Conservation (phyloP, 208 protist species). For the Acanthamoeba triangularis region DNA sequence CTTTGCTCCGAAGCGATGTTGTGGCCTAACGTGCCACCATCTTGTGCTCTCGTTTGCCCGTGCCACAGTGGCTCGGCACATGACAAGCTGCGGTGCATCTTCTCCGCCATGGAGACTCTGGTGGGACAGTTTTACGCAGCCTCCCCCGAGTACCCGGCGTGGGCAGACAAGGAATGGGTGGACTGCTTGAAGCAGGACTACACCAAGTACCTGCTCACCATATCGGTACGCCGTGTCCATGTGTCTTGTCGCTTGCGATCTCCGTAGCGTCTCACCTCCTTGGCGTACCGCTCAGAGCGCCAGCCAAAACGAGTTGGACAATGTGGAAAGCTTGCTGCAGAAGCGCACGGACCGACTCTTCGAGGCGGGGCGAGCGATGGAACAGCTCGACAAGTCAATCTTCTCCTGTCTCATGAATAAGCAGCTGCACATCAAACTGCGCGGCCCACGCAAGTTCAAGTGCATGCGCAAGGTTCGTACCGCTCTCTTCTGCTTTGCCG, state of each 20-base stretch:
- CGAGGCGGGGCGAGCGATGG: conserved; percentile 27
- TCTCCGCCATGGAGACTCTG: neutral
- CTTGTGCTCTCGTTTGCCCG: too few species aligned
- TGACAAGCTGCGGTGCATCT: neutral
- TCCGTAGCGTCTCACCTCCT: neutral
- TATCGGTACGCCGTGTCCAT: neutral
- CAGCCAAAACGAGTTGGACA: neutral
- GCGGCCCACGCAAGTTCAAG: conserved; percentile 11
- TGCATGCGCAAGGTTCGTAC: neutral
- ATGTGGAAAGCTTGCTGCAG: conserved; percentile 2
- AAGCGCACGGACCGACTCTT: conserved; percentile 23
- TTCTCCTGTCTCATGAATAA: conserved; percentile 52
- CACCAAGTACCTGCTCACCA: conserved; percentile 23
- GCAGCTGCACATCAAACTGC: neutral
- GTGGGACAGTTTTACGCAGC: neutral
- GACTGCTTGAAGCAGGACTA: neutral
- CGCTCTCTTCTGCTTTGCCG: neutral
- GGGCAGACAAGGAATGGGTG: conserved; percentile 21
- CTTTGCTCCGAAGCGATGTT: neutral
- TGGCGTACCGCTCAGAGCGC: neutral
- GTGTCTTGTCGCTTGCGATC: neutral
- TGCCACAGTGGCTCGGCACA: neutral
- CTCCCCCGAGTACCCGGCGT: neutral
- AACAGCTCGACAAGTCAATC: conserved; percentile 41
- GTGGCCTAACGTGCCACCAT: too few species aligned